phyloP scores from a whole-genome alignment of 2,329 filamentous ascomycete species.

The Penicillium hesseltinei region DNA sequence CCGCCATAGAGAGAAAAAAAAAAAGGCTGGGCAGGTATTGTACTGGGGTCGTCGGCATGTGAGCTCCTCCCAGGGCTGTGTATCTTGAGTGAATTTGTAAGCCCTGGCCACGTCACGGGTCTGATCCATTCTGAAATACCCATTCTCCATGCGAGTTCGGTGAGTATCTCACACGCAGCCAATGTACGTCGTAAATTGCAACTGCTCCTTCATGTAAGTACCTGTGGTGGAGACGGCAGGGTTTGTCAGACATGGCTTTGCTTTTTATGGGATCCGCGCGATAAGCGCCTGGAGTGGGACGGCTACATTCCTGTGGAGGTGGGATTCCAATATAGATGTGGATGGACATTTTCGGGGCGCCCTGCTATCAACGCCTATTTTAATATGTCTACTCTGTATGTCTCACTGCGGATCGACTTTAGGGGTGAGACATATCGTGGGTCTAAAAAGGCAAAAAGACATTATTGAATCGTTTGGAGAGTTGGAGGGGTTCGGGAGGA shows the following conservation, averaged over 20 bases:
- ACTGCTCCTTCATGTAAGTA: neutral
- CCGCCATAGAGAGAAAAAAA: neutral
- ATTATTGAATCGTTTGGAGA: neutral
- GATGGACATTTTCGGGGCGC: neutral
- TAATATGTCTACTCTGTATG: neutral
- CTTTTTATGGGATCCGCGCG: neutral
- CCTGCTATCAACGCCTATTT: neutral
- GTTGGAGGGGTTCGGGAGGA: neutral
- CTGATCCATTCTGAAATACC: neutral
- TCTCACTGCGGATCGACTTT: neutral
- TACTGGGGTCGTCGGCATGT: neutral
- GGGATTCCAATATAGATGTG: neutral
- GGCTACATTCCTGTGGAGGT: neutral
- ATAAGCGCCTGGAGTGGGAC: conserved; percentile 7
- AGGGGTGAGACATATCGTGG: neutral
- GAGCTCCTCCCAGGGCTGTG: neutral
- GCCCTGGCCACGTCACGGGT: neutral
- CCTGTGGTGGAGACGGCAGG: neutral
- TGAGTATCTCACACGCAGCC: neutral
- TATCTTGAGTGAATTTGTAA: neutral
- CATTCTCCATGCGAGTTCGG: neutral
- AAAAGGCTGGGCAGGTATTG: neutral
- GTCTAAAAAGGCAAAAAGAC: neutral
- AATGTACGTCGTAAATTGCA: neutral
- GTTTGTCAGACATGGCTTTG: neutral